phyloP scores from a whole-genome alignment of 2,329 filamentous ascomycete genomes.

The Monilinia aucupariae region DNA sequence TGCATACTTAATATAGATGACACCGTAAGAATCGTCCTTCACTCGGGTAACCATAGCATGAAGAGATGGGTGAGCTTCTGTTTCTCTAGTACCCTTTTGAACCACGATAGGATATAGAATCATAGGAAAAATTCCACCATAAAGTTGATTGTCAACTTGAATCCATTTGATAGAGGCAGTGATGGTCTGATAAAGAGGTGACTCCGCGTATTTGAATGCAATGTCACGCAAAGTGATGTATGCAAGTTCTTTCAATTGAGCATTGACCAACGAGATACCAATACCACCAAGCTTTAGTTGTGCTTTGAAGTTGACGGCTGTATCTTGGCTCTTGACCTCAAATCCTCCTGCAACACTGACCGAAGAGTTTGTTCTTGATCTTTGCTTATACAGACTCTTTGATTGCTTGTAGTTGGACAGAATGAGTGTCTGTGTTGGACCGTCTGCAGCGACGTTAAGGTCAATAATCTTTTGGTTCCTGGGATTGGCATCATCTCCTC shows the following conservation, averaged over 20 bases:
- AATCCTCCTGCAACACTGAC: constrained; percentile 63
- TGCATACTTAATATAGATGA: constrained; percentile 97
- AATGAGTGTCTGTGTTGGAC: constrained; percentile 90
- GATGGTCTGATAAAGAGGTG: constrained; percentile 86
- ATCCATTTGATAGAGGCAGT: constrained; percentile 96
- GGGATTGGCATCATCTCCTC: constrained; percentile 43
- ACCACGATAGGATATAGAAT: constrained; percentile 96
- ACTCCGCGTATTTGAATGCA: constrained; percentile 85
- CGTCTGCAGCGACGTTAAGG: constrained; percentile 91
- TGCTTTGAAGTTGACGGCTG: constrained; percentile 80
- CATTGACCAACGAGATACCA: constrained; percentile 88
- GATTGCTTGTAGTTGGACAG: constrained; percentile 90
- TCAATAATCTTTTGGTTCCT: constrained; percentile 81
- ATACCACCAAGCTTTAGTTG: constrained; percentile 85
- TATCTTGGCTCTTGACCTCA: constrained; percentile 89
- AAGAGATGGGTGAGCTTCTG: constrained; percentile 91
- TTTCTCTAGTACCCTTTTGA: constrained; percentile 88
- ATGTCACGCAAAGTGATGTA: constrained; percentile 92
- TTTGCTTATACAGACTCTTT: constrained; percentile 79
- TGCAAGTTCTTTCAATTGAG: constrained; percentile 83
- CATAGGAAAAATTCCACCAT: constrained; percentile 96
- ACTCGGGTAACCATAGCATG: constrained; percentile 88
- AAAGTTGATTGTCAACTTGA: constrained; percentile 96
- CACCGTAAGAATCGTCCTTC: constrained; percentile 97
- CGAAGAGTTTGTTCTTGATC: constrained; percentile 47